Evolutionary conservation across 1,284 basidiomycete genomes (phyloP).

Genomic region (Boletus semigastroideus): DNA sequence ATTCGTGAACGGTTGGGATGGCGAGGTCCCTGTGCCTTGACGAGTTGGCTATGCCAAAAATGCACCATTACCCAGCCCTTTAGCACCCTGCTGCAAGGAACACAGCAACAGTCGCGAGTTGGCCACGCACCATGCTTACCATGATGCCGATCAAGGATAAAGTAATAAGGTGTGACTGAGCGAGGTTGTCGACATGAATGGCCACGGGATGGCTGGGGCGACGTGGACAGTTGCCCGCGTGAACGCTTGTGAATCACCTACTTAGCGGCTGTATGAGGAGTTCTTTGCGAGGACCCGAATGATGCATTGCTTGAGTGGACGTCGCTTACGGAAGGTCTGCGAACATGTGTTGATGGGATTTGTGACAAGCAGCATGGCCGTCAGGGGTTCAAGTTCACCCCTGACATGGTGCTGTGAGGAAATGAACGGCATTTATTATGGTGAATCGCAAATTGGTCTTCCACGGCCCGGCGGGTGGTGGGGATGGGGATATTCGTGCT

Average conservation of each 20-base stretch:
- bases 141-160: constrained; percentile 3
- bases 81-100: constrained; percentile 1
- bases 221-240: neutral
- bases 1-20: neutral
- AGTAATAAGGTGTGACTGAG: neutral
- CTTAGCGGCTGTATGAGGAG: neutral
- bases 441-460: constrained; percentile 16
- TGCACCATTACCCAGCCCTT: constrained; percentile 11
- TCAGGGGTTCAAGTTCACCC: constrained; percentile 25
- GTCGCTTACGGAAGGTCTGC: constrained; percentile 9
- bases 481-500: constrained; percentile 1
- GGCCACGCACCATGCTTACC: constrained; percentile 8
- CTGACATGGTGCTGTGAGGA: constrained; percentile 17
- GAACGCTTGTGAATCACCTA: constrained; percentile 4
- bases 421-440: constrained; percentile 32
- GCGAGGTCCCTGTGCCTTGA: constrained; percentile 27
- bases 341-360: constrained; percentile 20
- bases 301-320: neutral
- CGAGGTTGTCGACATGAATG: neutral
- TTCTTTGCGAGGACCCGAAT: neutral
- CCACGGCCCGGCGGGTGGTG: constrained; percentile 13
- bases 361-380: constrained; percentile 25
- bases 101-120: constrained; percentile 12
- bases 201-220: neutral
- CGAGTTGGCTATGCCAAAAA: constrained; percentile 15